A percentile compares a stretch with the other conserved stretches of the same genome.
phyloP scores from a whole-genome alignment of 2,329 filamentous ascomycete genomes.

The Fusarium sp. region DNA sequence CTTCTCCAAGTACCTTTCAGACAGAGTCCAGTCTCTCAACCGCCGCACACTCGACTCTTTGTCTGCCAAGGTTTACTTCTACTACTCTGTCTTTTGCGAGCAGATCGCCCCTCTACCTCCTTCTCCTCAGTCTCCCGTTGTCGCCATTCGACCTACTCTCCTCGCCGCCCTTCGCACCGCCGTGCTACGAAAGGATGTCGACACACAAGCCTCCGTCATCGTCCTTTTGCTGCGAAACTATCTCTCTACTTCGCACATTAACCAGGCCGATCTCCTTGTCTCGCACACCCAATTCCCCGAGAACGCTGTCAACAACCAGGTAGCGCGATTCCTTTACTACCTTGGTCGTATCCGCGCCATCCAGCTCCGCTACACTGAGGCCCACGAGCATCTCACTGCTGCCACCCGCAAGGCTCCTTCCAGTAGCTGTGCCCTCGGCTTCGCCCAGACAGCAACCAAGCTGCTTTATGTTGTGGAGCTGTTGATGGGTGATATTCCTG shows the following conservation, averaged over 20 bases:
- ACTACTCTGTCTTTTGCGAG: constrained; percentile 96
- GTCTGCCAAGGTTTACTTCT: constrained; percentile 96
- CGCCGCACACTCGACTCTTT: constrained; percentile 93
- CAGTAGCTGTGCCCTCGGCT: constrained; percentile 88
- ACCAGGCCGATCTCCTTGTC: constrained; percentile 94
- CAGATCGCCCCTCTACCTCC: constrained; percentile 87
- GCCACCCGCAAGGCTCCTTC: constrained; percentile 96
- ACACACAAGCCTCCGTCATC: constrained; percentile 97
- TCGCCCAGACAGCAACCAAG: constrained; percentile 96
- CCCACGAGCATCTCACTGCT: constrained; percentile 91
- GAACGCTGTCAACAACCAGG: constrained; percentile 96
- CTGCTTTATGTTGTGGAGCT: constrained; percentile 96
- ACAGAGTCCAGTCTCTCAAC: constrained; percentile 89
- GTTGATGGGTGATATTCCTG: constrained; percentile 98
- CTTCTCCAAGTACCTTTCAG: constrained; percentile 86
- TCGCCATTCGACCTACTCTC: constrained; percentile 86
- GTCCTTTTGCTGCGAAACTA: constrained; percentile 96
- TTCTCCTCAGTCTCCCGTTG: constrained; percentile 87
- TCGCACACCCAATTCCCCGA: constrained; percentile 96
- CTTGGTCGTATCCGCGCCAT: constrained; percentile 95
- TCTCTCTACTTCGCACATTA: constrained; percentile 94
- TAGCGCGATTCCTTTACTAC: constrained; percentile 97
- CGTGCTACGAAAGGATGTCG: constrained; percentile 95
- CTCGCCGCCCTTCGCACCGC: constrained; percentile 91
- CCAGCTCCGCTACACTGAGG: constrained; percentile 96